Evolutionary conservation across 2,329 filamentous ascomycete genomes (phyloP), one percentile per base, ranked within the genome.

Genomic region (Colletotrichum sojae): DNA sequence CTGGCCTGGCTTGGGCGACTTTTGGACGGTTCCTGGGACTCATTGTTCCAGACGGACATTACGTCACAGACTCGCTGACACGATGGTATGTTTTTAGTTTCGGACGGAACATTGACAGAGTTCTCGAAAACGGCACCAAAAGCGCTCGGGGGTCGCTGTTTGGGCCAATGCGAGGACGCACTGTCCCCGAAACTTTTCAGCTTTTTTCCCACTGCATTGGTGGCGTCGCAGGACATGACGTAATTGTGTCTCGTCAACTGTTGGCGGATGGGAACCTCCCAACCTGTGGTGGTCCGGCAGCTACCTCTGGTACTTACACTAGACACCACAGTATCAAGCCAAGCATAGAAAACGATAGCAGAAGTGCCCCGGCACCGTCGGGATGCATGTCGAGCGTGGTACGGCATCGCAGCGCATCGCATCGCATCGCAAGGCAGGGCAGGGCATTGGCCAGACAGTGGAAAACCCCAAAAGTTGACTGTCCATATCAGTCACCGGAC

Each of bases 221-320:
- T 69, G 66, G 62, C 66, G 66, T 66, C 55, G 52, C 39, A 39
- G 55, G 20, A 20, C 55, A 66, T 70, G 67, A 70, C 67, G 67
- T 68, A 70, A 58, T 46, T 63, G 39, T 70, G 54, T 65, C 40
- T 59, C 43, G 15, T 51, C 18, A 55, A 51, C 27, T 27, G 20
- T 31, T 31, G 31, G 20, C 66, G 66, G 66, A 69, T 69, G 51
- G 31, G 40, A 60, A 36, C 31, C 31, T 36, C 4, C 4, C 31
- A 22, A 39, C 40, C 43, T 43, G 27, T 63, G 31, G 36, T 66
- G 22, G 31, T 6, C 46, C 31, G 39, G 45, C 45, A 69, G 66
- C 22, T 25, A 10, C 31, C 31, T 36, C 31, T 36, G 9, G 8
- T 9, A 10, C 9, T 36, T 36, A 8, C 6, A 36, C 31, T 10